Evolutionary conservation across 257 asterid species (phyloP).

Genomic region (Nicotiana attenuata): DNA sequence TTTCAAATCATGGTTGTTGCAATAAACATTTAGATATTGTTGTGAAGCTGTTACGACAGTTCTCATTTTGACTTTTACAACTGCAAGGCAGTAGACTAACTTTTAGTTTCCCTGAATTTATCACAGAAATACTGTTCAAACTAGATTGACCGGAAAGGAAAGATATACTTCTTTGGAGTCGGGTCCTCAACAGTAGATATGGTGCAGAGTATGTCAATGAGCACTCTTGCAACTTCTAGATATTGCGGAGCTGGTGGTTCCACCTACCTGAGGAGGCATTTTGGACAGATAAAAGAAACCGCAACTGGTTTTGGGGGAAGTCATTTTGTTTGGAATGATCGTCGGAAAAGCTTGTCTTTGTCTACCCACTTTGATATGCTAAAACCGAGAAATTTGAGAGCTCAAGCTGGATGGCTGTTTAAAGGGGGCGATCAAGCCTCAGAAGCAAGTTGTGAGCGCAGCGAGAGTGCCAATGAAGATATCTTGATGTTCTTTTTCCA

Average conservation of each 20-base stretch:
- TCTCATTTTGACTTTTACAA: too few relatives aligned
- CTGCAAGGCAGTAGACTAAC: too few relatives aligned
- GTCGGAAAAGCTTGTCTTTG: constrained; percentile 31
- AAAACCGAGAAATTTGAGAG: constrained; percentile 47
- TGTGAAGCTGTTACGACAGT: neutral
- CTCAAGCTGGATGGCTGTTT: constrained; percentile 80
- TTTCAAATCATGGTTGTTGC: neutral
- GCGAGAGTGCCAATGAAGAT: constrained; percentile 87
- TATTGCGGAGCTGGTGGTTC: constrained; percentile 39
- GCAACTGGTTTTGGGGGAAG: constrained; percentile 34
- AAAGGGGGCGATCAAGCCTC: constrained; percentile 55
- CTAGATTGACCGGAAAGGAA: too few relatives aligned
- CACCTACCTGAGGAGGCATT: constrained; percentile 34
- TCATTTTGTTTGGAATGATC: constrained; percentile 29
- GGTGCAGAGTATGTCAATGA: constrained; percentile 51
- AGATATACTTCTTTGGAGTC: too few relatives aligned
- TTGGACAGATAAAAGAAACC: constrained; percentile 35
- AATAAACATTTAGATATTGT: neutral
- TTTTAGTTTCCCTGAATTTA: too few relatives aligned
- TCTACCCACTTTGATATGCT: constrained; percentile 21
- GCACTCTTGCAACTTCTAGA: constrained; percentile 49
- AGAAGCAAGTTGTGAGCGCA: constrained; percentile 73
- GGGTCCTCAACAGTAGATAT: constrained; percentile 20
- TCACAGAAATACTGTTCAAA: too few relatives aligned
- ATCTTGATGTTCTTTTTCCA: constrained; percentile 93